Conservation (phyloP, 441 rosid genomes). For the Hura crepitans region DNA sequence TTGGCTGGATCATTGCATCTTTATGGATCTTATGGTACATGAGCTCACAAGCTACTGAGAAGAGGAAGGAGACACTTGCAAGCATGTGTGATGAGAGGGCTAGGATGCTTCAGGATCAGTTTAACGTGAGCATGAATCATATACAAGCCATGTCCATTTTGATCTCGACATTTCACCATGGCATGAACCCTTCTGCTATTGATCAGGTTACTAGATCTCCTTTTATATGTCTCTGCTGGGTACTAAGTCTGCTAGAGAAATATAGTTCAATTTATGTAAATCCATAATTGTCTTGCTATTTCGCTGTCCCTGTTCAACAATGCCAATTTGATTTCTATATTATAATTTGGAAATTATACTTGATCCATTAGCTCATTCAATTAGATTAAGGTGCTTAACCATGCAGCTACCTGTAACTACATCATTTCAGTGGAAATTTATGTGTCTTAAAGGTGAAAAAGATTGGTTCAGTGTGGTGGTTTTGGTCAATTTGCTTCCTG, state of each 20-base stretch:
- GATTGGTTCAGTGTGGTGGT: conserved; percentile 10
- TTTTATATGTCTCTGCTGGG: too few species aligned
- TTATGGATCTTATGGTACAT: conserved; percentile 49
- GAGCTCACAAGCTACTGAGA: conserved; percentile 67
- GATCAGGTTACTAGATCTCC: conserved; percentile 71
- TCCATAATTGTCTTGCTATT: conserved; percentile 15
- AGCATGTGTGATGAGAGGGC: conserved; percentile 96
- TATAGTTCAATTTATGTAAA: conserved; percentile 7
- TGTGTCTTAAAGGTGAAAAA: too few species aligned
- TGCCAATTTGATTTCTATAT: conserved; percentile 2
- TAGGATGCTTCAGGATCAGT: conserved; percentile 90
- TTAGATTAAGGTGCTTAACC: conserved; percentile 19
- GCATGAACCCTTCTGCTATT: conserved; percentile 73
- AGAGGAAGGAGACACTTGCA: conserved; percentile 65
- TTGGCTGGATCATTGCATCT: conserved; percentile 47
- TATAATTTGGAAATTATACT: neutral
- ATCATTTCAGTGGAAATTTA: neutral
- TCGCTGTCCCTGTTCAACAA: neutral
- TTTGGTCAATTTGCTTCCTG: conserved; percentile 15
- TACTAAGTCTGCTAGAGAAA: too few species aligned
- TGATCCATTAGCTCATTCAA: neutral
- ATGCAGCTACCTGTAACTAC: neutral
- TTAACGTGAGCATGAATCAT: conserved; percentile 95
- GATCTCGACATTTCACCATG: conserved; percentile 88
- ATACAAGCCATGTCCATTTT: conserved; percentile 85